Conservation (phyloP, 768 basidiomycete species). For the Coprinellus aureogranulatus region DNA sequence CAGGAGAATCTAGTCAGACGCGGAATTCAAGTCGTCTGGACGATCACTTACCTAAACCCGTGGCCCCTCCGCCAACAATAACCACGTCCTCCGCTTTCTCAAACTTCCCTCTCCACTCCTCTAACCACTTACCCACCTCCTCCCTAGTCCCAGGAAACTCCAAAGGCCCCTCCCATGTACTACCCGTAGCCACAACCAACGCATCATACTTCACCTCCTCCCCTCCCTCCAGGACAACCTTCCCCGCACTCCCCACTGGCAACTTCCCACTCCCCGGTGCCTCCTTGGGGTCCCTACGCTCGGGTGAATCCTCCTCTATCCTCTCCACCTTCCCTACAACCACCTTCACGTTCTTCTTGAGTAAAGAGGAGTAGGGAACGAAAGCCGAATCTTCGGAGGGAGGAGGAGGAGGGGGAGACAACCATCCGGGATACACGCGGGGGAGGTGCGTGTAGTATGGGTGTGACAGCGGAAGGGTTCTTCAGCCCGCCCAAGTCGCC, state of each 20-base stretch:
- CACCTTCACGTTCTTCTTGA: constrained; percentile 42
- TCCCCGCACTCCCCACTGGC: constrained; percentile 27
- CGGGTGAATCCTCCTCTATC: constrained; percentile 27
- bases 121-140: constrained; percentile 24
- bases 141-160: constrained; percentile 38
- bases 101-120: constrained; percentile 32
- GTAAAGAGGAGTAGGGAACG: constrained; percentile 53
- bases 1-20: not conserved
- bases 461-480: constrained; percentile 76
- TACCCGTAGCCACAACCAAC: constrained; percentile 62
- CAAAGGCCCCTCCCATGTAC: constrained; percentile 49
- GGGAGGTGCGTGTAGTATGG: constrained; percentile 62
- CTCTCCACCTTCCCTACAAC: constrained; percentile 39
- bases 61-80: constrained; percentile 56
- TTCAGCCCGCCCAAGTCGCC: constrained; percentile 55
- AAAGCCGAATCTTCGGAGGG: constrained; percentile 43
- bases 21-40: not conserved
- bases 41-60: constrained; percentile 44
- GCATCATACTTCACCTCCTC: constrained; percentile 44
- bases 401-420: constrained; percentile 38
- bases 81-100: constrained; percentile 42
- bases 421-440: constrained; percentile 57
- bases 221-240: constrained; percentile 27
- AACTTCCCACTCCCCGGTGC: not conserved
- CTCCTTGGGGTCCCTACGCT: too few relatives aligned